These are phyloP conservation scores for Ustilago esculenta DNA, from an alignment of 1,284 basidiomycete genomes.

Conservation along the genomic window DNA sequence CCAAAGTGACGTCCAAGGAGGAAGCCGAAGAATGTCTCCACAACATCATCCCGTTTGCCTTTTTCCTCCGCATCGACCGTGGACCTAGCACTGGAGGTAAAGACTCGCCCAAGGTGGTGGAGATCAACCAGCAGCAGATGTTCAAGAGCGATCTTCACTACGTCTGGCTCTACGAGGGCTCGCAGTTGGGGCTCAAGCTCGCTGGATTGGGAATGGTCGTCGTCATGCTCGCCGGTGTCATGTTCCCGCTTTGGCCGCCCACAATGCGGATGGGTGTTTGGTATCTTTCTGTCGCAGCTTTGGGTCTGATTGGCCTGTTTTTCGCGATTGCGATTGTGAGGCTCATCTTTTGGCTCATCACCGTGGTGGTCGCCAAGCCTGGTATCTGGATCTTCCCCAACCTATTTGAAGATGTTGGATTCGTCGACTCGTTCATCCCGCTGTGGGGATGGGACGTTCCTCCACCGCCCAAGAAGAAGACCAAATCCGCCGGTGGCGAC, in stretches of 20 bases:
- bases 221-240: conserved; percentile 93
- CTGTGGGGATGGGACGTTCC: conserved; percentile 97
- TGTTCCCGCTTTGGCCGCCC: conserved; percentile 98
- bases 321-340: conserved; percentile 91
- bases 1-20: conserved; percentile 73
- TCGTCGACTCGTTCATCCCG: conserved; percentile 98
- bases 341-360: conserved; percentile 92
- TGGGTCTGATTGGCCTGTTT: conserved; percentile 89
- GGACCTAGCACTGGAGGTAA: conserved; percentile 71
- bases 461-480: conserved; percentile 68
- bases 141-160: conserved; percentile 72
- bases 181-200: conserved; percentile 91
- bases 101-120: conserved; percentile 59
- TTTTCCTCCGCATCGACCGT: conserved; percentile 66
- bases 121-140: conserved; percentile 81
- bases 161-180: conserved; percentile 96
- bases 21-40: conserved; percentile 80
- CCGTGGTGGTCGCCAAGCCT: conserved; percentile 83
- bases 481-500: conserved; percentile 63
- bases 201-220: conserved; percentile 90
- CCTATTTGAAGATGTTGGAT: conserved; percentile 97
- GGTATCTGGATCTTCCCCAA: conserved; percentile 99
- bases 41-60: conserved; percentile 76
- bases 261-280: conserved; percentile 93
- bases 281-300: conserved; percentile 88